phyloP scores from a whole-genome alignment of 768 basidiomycete species.

The Termitomyces sp. region DNA sequence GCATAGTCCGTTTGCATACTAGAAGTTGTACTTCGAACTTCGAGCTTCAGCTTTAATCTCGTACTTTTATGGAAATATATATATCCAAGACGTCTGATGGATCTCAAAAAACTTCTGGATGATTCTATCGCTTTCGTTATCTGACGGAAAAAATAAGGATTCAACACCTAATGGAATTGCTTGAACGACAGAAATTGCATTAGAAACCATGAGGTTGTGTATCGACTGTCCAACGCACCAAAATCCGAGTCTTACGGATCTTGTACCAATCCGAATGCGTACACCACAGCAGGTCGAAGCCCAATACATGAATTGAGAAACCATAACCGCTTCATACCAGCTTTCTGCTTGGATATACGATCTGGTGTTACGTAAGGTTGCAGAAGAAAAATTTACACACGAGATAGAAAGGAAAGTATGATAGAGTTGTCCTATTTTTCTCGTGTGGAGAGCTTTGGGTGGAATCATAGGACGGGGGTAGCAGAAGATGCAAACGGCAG shows the following conservation, averaged over 20 bases:
- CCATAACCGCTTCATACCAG: not conserved
- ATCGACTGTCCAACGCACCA: not conserved
- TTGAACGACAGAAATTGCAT: not conserved
- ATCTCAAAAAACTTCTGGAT: not conserved
- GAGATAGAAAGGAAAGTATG: no score
- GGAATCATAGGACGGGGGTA: not conserved
- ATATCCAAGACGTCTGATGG: not conserved
- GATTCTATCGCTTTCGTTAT: not conserved
- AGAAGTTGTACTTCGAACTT: not conserved
- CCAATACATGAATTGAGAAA: not conserved
- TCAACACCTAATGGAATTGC: not conserved
- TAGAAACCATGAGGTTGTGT: no score
- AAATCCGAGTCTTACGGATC: not conserved
- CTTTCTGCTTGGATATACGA: not conserved
- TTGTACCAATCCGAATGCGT: not conserved
- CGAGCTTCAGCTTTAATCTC: not conserved
- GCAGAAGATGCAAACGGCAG: no score
- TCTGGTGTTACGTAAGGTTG: not conserved
- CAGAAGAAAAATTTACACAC: not conserved
- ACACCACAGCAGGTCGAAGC: not conserved
- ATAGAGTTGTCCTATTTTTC: not conserved
- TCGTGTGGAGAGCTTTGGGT: no score
- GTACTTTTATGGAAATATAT: not conserved
- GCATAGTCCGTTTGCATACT: not conserved
- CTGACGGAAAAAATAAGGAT: not conserved